phyloP scores from a whole-genome alignment of 1,139 yeast species.

The Nadsonia starkeyi-henricii region DNA sequence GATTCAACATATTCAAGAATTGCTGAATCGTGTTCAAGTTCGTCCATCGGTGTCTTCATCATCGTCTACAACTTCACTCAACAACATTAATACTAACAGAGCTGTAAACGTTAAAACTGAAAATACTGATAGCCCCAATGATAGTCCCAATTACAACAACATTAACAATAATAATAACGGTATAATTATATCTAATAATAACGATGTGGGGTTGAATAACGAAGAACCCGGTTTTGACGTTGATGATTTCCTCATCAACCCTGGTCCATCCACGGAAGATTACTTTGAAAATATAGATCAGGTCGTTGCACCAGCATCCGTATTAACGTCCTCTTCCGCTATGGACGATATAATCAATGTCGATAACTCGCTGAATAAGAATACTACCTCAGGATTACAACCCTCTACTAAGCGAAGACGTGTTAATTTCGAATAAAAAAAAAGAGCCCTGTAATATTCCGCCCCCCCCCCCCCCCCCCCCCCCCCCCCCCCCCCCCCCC shows the following conservation, averaged over 20 bases:
- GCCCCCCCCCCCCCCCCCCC: too few species aligned
- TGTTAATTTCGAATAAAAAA: neutral
- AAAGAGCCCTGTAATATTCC: too few species aligned
- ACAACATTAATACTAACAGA: too few species aligned
- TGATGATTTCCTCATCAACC: neutral
- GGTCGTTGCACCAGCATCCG: neutral
- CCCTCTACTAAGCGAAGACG: neutral
- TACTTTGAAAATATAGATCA: neutral
- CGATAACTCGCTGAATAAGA: neutral
- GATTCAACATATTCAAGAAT: neutral
- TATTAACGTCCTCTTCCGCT: neutral
- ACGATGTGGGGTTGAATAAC: neutral
- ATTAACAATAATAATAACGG: neutral
- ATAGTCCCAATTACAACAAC: neutral
- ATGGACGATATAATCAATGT: neutral
- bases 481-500: too few species aligned
- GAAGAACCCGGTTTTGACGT: neutral
- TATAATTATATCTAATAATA: neutral
- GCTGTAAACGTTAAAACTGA: too few species aligned
- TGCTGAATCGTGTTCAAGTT: neutral
- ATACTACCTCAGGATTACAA: too few species aligned
- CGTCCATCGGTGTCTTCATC: too few species aligned
- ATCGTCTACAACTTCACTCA: too few species aligned
- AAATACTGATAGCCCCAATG: neutral
- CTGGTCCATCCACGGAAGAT: neutral